Percentiles rank a stretch among this genome's conserved stretches.
Evolutionary conservation across 1,139 yeast genomes (phyloP).

Genomic region (Lodderomyces oxycetoniae): DNA sequence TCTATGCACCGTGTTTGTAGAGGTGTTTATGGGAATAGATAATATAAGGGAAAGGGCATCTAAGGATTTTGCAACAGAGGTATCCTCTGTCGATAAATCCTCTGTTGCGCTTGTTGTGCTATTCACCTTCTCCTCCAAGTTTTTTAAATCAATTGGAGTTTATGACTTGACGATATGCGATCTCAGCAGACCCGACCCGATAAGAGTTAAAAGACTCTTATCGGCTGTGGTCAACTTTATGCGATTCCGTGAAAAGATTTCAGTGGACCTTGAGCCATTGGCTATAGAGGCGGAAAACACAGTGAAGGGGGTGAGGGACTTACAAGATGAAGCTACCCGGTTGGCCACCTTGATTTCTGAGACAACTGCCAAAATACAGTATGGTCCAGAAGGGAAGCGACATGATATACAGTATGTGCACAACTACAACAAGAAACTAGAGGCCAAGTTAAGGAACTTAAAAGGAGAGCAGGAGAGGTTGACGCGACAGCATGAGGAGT

Average conservation of each 20-base stretch:
- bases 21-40: slow-evolving; percentile 58
- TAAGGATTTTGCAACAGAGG: too few relatives aligned
- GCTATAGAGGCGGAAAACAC: slow-evolving; percentile 52
- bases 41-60: slow-evolving; percentile 24
- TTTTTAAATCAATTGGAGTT: slow-evolving; percentile 70
- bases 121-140: slow-evolving; percentile 52
- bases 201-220: slow-evolving; percentile 56
- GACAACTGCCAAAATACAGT: slow-evolving; percentile 27
- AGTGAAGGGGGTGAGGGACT: slow-evolving; percentile 33
- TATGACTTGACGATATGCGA: slow-evolving; percentile 74
- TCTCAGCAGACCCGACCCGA: slow-evolving; percentile 59
- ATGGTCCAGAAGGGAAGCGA: slow-evolving; percentile 17
- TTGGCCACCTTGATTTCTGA: slow-evolving; percentile 40
- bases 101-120: not conserved
- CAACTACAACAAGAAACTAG: slow-evolving; percentile 55
- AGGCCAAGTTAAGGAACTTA: slow-evolving; percentile 56
- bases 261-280: slow-evolving; percentile 61
- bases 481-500: slow-evolving; percentile 61
- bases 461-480: slow-evolving; percentile 62
- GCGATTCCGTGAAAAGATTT: slow-evolving; percentile 73
- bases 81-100: not conserved
- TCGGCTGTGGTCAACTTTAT: slow-evolving; percentile 88
- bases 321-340: slow-evolving; percentile 33
- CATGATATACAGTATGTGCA: slow-evolving; percentile 46
- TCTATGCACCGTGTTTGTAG: slow-evolving; percentile 67